Evolutionary conservation across 2,329 filamentous ascomycete species (phyloP), one percentile per base, ranked within the genome.

Genomic region (Ceratocystis alfenasii): DNA sequence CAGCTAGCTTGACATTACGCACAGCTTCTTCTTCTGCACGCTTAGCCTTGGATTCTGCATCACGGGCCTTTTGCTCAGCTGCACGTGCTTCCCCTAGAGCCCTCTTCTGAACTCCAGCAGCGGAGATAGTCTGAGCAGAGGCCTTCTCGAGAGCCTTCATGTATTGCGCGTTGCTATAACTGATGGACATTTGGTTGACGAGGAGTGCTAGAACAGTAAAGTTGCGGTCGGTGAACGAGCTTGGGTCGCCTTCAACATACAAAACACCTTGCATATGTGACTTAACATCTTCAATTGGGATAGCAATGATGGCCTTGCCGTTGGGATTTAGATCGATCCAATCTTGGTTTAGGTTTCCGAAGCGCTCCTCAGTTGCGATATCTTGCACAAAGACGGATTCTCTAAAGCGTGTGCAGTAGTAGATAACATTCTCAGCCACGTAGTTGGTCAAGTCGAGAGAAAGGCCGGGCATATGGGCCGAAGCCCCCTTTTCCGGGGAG

Each of bases 1-100:
- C 88, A 17, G 90, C 90, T 48, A 92, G 80, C 74, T 89, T 87
- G 73, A 92, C 88, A 73, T 90, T 90, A 68, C 86, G 83, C 72
- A 89, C 85, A 6, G 89, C 89, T 72, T 90, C 84, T 0, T 87
- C 84, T 73, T 92, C 88, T 0, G 89, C 89, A 64, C 83, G 78
- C 73, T 90, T 90, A 8, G 89, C 88, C 73, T 91, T 90, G 68
- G 81, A 81, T 74, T 92, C 88, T 0, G 88, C 86, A 68, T 86
- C 83, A 65, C 64, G 63, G 25, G 66, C 66, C 44, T 68, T 68
- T 22, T 33, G 41, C 20, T 50, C 53, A 22, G 62, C 62, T 12
- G 53, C 62, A 15, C 86, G 80, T 12, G 89, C 88, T 72, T 90
- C 86, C 2, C 81, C 82, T 8, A 92, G 79, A 1, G 89, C 87